Conservation (phyloP, 208 protist genomes). For the Leishmania major region DNA sequence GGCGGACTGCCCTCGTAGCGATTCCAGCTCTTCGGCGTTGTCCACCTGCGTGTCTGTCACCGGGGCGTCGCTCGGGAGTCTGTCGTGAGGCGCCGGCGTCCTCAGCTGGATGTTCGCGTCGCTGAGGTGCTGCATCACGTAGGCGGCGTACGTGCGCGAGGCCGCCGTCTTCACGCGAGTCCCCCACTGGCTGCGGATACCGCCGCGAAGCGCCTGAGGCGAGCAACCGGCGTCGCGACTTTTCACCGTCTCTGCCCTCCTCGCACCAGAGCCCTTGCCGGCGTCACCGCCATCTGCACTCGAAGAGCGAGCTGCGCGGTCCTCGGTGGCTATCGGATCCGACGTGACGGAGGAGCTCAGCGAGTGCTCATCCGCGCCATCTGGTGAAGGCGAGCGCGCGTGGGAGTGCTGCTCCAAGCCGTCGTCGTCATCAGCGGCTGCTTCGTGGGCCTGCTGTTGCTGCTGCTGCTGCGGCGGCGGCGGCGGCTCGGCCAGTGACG, state of each 20-base stretch:
- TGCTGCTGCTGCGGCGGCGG: background rate
- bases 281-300: background rate
- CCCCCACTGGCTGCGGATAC: slow-evolving; percentile 50
- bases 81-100: slow-evolving; percentile 5
- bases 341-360: slow-evolving; percentile 1
- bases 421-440: background rate
- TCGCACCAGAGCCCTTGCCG: no score
- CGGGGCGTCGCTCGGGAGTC: background rate
- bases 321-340: slow-evolving; percentile 1
- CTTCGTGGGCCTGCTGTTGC: background rate
- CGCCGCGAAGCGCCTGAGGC: slow-evolving; percentile 31
- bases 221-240: background rate
- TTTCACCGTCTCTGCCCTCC: background rate
- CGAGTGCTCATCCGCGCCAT: background rate
- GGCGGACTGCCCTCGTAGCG: slow-evolving; percentile 41
- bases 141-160: slow-evolving; percentile 38
- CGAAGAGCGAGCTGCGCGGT: background rate
- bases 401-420: background rate
- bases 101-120: slow-evolving; percentile 18
- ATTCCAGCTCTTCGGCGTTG: slow-evolving; percentile 43
- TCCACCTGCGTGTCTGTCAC: slow-evolving; percentile 34
- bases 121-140: slow-evolving; percentile 30
- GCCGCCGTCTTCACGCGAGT: slow-evolving; percentile 33
- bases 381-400: background rate
- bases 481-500: background rate